phyloP scores from a whole-genome alignment of 805 yeast genomes.

The Saccharomycopsis sp. region DNA sequence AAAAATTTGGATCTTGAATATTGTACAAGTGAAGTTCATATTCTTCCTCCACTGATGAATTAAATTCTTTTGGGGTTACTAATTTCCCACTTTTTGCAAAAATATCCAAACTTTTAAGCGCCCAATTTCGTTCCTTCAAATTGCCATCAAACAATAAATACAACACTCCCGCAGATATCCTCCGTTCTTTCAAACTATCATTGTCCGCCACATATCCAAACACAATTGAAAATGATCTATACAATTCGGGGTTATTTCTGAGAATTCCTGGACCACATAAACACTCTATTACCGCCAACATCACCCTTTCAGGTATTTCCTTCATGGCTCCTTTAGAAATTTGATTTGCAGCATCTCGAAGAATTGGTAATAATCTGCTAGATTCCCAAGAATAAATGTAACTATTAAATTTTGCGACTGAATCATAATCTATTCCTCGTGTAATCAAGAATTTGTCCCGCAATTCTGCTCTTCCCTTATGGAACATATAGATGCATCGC shows the following conservation, averaged over 20 bases:
- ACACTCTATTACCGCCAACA: conserved; percentile 38
- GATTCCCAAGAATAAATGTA: conserved; percentile 32
- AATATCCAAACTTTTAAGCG: conserved; percentile 30
- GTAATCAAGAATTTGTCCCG: conserved; percentile 44
- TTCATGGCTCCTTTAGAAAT: too few species aligned
- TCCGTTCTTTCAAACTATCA: conserved; percentile 8
- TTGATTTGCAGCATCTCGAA: conserved; percentile 19
- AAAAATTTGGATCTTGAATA: conserved; percentile 47
- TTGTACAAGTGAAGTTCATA: conserved; percentile 42
- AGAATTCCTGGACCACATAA: conserved; percentile 46
- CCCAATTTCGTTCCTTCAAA: conserved; percentile 41
- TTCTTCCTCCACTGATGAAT: conserved; percentile 46
- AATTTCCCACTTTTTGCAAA: conserved; percentile 21
- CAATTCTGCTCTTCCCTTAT: conserved; percentile 44
- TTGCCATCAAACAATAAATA: conserved; percentile 51
- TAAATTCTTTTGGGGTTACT: conserved; percentile 23
- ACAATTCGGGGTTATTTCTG: conserved; percentile 32
- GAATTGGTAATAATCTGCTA: conserved; percentile 22
- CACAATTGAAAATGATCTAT: conserved; percentile 32
- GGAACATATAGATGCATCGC: conserved; percentile 47
- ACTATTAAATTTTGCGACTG: conserved; percentile 30
- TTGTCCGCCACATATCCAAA: conserved; percentile 23
- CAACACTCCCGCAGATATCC: conserved; percentile 43
- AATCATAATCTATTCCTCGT: conserved; percentile 42
- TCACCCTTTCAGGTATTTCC: conserved; percentile 6